phyloP scores from a whole-genome alignment of 202 grass and related monocot genomes.

The Saccharum hybrid region DNA sequence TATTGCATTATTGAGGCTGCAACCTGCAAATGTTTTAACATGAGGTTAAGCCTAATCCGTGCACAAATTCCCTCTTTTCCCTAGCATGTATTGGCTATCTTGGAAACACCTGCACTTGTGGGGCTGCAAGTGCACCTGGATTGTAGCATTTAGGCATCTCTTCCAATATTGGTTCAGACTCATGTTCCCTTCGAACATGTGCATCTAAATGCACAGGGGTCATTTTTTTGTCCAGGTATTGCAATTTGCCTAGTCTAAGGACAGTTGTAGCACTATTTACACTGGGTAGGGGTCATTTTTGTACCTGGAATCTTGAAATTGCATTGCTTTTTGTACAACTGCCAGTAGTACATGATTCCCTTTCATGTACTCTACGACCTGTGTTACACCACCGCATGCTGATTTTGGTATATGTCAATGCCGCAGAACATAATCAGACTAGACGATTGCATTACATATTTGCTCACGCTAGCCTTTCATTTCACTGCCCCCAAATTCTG shows the following conservation, averaged over 20 bases:
- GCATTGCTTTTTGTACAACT: conserved; percentile 1
- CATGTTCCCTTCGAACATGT: background rate
- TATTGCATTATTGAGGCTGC: background rate
- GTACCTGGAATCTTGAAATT: background rate
- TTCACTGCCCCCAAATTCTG: background rate
- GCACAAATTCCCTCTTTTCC: background rate
- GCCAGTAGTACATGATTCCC: background rate
- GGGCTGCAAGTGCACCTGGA: background rate
- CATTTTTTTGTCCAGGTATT: background rate
- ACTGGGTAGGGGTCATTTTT: background rate
- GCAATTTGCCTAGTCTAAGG: background rate
- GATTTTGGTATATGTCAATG: background rate
- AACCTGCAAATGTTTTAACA: background rate
- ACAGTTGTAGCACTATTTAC: background rate
- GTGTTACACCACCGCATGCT: background rate
- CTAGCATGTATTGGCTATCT: background rate
- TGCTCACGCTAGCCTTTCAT: background rate
- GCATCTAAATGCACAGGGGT: background rate
- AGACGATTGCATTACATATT: background rate
- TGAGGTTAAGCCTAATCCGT: background rate
- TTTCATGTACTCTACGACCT: background rate
- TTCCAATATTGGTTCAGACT: background rate
- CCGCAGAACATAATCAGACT: background rate
- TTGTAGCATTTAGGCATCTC: background rate
- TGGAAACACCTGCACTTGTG: background rate